phyloP scores from a whole-genome alignment of 139 green algal genomes.

The Coccomyxa sp. region DNA sequence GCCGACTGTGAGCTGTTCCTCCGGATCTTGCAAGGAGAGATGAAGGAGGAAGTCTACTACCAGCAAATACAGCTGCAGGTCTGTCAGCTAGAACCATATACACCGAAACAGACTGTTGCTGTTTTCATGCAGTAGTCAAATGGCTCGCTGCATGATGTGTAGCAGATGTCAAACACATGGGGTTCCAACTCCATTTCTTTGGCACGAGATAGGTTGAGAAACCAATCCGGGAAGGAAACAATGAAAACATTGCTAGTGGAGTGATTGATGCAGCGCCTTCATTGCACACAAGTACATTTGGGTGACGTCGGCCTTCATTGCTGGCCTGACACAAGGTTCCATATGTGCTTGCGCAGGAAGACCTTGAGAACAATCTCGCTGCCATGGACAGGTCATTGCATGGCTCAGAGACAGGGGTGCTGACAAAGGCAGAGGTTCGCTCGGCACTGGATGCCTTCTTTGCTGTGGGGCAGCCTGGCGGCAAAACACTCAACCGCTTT shows the following conservation, averaged over 20 bases:
- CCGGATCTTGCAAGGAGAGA: constrained; percentile 47
- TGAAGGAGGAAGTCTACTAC: constrained; percentile 54
- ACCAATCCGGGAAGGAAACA: too few species aligned
- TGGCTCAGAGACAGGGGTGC: constrained; percentile 16
- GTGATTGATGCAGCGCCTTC: too few species aligned
- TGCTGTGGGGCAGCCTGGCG: constrained; percentile 31
- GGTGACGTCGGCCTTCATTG: too few species aligned
- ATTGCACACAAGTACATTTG: too few species aligned
- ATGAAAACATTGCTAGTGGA: too few species aligned
- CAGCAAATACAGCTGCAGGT: constrained; percentile 32
- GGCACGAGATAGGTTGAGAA: too few species aligned
- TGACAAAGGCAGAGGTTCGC: constrained; percentile 38
- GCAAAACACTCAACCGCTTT: constrained; percentile 41
- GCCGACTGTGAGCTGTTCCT: constrained; percentile 68
- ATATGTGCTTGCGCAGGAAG: constrained; percentile 14
- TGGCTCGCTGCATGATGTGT: too few species aligned
- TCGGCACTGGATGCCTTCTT: constrained; percentile 42
- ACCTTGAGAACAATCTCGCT: constrained; percentile 38
- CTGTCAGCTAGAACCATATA: not conserved
- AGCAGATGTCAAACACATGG: too few species aligned
- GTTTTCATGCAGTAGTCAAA: not conserved
- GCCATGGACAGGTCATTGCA: constrained; percentile 29
- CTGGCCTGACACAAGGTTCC: too few species aligned
- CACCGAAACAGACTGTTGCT: not conserved
- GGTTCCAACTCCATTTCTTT: too few species aligned